Conservation (phyloP, 345 rosid species). For the Arabidopsis arenosa region DNA sequence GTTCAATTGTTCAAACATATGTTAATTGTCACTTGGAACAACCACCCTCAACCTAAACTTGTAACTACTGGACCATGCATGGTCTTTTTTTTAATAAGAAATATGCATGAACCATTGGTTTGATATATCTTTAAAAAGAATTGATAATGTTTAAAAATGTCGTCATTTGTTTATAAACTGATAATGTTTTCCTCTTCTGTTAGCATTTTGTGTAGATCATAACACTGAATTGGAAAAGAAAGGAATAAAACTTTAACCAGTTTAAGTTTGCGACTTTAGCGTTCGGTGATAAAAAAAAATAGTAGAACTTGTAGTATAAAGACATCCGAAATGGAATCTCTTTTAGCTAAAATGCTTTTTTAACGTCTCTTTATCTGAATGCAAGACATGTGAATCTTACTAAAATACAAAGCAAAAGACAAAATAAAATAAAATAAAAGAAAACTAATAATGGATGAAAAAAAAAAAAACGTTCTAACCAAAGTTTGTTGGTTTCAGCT, state of each 20-base stretch:
- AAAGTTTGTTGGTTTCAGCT: neutral
- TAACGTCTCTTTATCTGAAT: conserved; percentile 15
- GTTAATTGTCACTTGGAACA: no score
- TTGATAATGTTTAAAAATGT: no score
- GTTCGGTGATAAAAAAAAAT: neutral
- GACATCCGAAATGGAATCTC: conserved; percentile 35
- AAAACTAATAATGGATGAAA: neutral
- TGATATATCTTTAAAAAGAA: no score
- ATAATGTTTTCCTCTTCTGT: neutral
- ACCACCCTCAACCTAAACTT: no score
- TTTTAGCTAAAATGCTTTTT: conserved; percentile 10
- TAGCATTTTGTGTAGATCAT: neutral
- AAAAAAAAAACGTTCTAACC: neutral
- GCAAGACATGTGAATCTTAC: conserved; percentile 32
- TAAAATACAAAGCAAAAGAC: conserved; percentile 19
- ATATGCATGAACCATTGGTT: neutral
- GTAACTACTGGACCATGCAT: neutral
- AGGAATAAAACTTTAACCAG: conserved; percentile 20
- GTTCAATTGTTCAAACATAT: no score
- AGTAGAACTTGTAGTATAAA: conserved; percentile 6
- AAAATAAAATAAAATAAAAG: neutral
- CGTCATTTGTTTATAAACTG: conserved; percentile 8
- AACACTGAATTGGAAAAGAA: neutral
- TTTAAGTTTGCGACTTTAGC: conserved; percentile 6
- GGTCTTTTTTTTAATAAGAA: no score